These are phyloP conservation scores for Microthyrium microscopicum DNA, from an alignment of 2,329 filamentous ascomycete species.

Conservation along the genomic window DNA sequence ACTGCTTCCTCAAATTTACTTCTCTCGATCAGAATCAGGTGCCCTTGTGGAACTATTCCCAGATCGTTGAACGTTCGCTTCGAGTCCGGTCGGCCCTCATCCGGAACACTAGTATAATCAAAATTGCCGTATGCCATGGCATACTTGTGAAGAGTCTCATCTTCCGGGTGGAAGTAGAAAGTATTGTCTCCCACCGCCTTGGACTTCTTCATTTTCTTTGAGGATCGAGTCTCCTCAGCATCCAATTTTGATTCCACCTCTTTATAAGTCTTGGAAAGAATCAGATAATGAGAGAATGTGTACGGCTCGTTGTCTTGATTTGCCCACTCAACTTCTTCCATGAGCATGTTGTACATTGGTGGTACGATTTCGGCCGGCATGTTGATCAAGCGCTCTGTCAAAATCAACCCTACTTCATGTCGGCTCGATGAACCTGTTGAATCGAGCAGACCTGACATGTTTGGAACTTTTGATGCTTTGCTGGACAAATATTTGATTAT, in stretches of 20 bases:
- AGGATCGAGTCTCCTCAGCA: slow-evolving; percentile 24
- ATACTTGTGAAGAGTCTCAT: slow-evolving; percentile 71
- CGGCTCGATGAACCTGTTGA: slow-evolving; percentile 10
- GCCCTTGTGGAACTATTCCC: slow-evolving; percentile 70
- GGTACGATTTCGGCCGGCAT: slow-evolving; percentile 87
- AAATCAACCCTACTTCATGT: slow-evolving; percentile 58
- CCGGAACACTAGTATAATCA: slow-evolving; percentile 60
- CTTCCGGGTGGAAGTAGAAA: slow-evolving; percentile 93
- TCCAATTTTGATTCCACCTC: slow-evolving; percentile 74
- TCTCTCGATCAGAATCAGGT: slow-evolving; percentile 75
- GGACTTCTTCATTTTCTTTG: slow-evolving; percentile 28
- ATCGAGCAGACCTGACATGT: slow-evolving; percentile 30
- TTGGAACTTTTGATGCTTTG: slow-evolving; percentile 34
- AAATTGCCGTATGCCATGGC: slow-evolving; percentile 54
- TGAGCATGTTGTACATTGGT: slow-evolving; percentile 86
- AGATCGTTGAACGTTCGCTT: slow-evolving; percentile 90
- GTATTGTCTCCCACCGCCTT: slow-evolving; percentile 24
- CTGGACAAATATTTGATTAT: slow-evolving; percentile 54
- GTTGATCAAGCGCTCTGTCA: slow-evolving; percentile 92
- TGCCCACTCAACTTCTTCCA: slow-evolving; percentile 79
- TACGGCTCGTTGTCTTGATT: slow-evolving; percentile 85
- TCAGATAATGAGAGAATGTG: slow-evolving; percentile 79
- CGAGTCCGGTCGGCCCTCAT: slow-evolving; percentile 70
- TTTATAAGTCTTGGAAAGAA: slow-evolving; percentile 81
- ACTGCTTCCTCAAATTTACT: slow-evolving; percentile 59